Conservation (phyloP, 2,329 filamentous ascomycete genomes). For the Cercospora janseana region DNA sequence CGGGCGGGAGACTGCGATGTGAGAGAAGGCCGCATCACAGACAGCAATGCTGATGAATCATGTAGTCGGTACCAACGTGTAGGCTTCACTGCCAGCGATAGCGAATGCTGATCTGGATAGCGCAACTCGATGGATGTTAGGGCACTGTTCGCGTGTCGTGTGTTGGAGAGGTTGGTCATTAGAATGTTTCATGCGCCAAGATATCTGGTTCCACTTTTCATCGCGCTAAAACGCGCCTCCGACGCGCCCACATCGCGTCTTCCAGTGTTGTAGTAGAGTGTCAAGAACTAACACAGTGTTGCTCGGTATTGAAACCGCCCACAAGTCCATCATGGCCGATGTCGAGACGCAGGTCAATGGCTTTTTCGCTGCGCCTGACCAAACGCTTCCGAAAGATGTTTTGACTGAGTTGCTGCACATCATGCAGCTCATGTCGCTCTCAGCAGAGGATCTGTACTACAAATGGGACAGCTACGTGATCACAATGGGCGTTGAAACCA, state of each 20-base stretch:
- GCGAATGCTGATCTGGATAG: no score
- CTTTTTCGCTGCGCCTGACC: conserved; percentile 54
- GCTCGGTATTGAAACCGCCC: no score
- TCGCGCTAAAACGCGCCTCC: not conserved
- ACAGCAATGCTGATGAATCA: no score
- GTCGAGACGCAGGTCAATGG: conserved; percentile 55
- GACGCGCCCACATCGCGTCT: conserved; percentile 5
- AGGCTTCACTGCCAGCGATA: no score
- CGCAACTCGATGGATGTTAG: no score
- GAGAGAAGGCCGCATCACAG: no score
- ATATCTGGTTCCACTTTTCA: not conserved
- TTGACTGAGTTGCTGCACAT: conserved; percentile 80
- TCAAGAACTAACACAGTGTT: not conserved
- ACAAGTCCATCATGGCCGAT: conserved; percentile 47
- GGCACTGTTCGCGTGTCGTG: no score
- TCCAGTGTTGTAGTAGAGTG: not conserved
- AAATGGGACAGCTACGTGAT: conserved; percentile 99
- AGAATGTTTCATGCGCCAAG: no score
- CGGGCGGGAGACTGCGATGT: no score
- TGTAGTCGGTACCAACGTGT: no score
- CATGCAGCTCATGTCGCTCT: conserved; percentile 76
- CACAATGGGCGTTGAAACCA: conserved; percentile 82
- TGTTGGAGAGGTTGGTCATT: no score
- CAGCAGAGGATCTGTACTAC: conserved; percentile 85
- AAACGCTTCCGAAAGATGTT: conserved; percentile 70